A percentile compares a stretch with the other conserved stretches of the same genome.
These are phyloP conservation scores for Cordyceps cicadae DNA, from an alignment of 2,329 filamentous ascomycete genomes.

Conservation along the genomic window DNA sequence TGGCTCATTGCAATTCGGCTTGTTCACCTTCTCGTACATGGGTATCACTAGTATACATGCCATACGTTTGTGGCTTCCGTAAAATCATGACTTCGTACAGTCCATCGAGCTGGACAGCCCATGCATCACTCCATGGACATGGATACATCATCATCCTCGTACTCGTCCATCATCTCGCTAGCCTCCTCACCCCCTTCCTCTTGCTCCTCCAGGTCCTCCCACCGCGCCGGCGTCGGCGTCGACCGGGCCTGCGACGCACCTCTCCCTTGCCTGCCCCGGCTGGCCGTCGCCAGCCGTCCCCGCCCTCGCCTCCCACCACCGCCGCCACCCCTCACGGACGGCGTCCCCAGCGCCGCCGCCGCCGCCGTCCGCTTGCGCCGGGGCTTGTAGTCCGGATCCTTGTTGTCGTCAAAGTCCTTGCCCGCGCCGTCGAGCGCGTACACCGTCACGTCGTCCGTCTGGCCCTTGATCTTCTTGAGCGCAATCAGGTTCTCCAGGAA, in stretches of 20 bases:
- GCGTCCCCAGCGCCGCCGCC: conserved; percentile 2
- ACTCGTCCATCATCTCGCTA: conserved; percentile 11
- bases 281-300: neutral
- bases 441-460: conserved; percentile 57
- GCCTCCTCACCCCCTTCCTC: conserved; percentile 13
- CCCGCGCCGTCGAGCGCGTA: conserved; percentile 39
- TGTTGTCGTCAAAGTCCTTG: conserved; percentile 33
- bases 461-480: conserved; percentile 55
- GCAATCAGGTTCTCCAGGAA: conserved; percentile 61
- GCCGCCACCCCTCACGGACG: neutral
- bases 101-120: neutral
- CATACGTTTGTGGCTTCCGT: neutral
- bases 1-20: neutral
- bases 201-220: conserved; percentile 12
- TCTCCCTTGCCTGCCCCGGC: neutral
- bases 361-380: conserved; percentile 10
- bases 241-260: neutral
- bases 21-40: neutral
- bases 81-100: conserved; percentile 12
- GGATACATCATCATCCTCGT: conserved; percentile 17
- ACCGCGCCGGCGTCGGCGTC: conserved; percentile 11
- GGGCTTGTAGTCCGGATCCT: conserved; percentile 29
- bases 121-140: conserved; percentile 15
- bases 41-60: neutral
- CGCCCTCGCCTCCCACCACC: conserved; percentile 8